These are phyloP conservation scores for Penstemon barbatus DNA, from an alignment of 257 asterid species.

Conservation along the genomic window DNA sequence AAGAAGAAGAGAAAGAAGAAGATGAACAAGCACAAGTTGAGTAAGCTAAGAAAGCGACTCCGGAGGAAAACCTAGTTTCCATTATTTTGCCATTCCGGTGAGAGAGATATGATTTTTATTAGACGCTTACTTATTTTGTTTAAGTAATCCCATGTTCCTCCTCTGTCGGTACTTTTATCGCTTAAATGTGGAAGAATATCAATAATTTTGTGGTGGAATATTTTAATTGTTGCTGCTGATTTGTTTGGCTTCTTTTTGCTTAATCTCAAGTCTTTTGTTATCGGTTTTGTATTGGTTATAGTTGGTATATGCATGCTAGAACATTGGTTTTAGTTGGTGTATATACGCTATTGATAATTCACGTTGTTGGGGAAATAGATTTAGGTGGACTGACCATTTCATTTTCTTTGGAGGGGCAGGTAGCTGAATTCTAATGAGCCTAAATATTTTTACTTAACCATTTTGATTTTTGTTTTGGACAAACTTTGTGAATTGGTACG, in stretches of 20 bases:
- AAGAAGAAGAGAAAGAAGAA: constrained; percentile 86
- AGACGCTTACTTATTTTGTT: constrained; percentile 7
- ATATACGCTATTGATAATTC: not conserved
- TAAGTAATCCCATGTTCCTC: constrained; percentile 12
- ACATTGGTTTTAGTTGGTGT: not conserved
- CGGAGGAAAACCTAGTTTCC: constrained; percentile 59
- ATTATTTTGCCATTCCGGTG: constrained; percentile 29
- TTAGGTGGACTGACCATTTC: not conserved
- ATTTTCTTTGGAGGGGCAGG: not conserved
- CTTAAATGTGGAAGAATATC: constrained; percentile 11
- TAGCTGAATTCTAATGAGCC: not conserved
- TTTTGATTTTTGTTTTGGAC: not conserved
- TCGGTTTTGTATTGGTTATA: not conserved
- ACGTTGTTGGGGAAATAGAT: not conserved
- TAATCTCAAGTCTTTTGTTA: not conserved
- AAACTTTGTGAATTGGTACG: not conserved
- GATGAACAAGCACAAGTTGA: constrained; percentile 88
- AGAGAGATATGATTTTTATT: not conserved
- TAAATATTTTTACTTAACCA: not conserved
- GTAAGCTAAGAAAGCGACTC: constrained; percentile 69
- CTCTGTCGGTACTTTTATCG: constrained; percentile 3
- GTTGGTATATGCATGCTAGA: not conserved
- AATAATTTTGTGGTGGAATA: constrained; percentile 29
- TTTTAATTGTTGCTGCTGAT: no score
- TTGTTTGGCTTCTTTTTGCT: no score